These are phyloP conservation scores for Calonectria pseudoreteaudii DNA, from an alignment of 2,329 filamentous ascomycete species.

Conservation along the genomic window DNA sequence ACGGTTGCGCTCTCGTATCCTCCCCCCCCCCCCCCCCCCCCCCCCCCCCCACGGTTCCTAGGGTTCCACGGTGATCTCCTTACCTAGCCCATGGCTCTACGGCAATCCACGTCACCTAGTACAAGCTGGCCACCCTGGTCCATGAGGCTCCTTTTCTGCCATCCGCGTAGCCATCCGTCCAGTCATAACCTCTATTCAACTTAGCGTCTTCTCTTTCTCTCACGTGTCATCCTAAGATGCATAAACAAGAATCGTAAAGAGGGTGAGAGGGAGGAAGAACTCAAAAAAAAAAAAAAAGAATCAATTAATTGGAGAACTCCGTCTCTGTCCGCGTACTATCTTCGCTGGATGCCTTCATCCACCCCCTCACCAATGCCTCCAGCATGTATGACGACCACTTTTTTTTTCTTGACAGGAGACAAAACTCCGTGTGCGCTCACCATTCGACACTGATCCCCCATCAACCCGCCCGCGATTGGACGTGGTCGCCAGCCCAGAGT, in stretches of 20 bases:
- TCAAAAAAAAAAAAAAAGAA: too few species aligned
- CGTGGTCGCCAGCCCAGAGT: not conserved
- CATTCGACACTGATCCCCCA: constrained; percentile 12
- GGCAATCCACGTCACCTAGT: constrained; percentile 17
- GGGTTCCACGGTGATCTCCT: not conserved
- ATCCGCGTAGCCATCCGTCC: not conserved
- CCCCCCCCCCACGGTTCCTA: constrained; percentile 7
- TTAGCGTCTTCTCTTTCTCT: not conserved
- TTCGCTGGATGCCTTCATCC: not conserved
- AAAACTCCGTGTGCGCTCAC: constrained; percentile 8
- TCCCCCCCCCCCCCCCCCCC: not conserved
- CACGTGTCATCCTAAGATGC: not conserved
- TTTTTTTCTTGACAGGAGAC: not conserved
- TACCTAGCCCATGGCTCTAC: not conserved
- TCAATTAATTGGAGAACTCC: too few species aligned
- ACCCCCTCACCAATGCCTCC: not conserved
- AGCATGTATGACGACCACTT: not conserved
- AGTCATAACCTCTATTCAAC: not conserved
- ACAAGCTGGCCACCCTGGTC: constrained; percentile 1
- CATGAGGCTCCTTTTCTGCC: not conserved
- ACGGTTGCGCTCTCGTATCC: not conserved
- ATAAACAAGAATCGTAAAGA: not conserved
- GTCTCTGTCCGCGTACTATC: not conserved
- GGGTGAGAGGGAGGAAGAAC: not conserved
- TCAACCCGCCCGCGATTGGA: not conserved